Conservation (phyloP, 345 rosid species). For the Kernera saxatilis region DNA sequence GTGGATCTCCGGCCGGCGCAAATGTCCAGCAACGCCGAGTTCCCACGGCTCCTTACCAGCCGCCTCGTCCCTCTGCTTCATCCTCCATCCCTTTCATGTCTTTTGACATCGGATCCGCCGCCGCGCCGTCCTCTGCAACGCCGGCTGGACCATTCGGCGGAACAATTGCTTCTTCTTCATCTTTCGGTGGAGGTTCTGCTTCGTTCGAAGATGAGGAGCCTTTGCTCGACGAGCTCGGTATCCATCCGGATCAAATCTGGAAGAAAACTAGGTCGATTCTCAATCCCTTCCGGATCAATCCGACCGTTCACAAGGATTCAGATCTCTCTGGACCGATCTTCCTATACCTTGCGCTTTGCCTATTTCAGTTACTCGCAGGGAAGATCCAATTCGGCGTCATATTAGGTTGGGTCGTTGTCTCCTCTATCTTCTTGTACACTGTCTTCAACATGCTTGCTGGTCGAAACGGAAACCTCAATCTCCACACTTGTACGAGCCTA, state of each 20-base stretch:
- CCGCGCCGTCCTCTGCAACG: conserved; percentile 43
- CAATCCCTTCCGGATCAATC: conserved; percentile 67
- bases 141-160: conserved; percentile 52
- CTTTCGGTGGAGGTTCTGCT: conserved; percentile 30
- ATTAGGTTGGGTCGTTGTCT: conserved; percentile 87
- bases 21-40: conserved; percentile 65
- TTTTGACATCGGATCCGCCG: conserved; percentile 68
- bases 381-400: conserved; percentile 88
- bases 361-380: conserved; percentile 83
- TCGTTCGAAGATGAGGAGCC: conserved; percentile 91
- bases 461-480: conserved; percentile 70
- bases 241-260: conserved; percentile 97
- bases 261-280: conserved; percentile 77
- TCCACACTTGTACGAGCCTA: conserved; percentile 85
- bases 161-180: conserved; percentile 38
- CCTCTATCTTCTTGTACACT: conserved; percentile 77
- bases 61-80: conserved; percentile 51
- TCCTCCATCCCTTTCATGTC: conserved; percentile 87
- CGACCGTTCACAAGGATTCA: conserved; percentile 59
- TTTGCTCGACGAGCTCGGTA: conserved; percentile 91
- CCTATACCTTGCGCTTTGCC: conserved; percentile 66
- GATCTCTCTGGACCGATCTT: conserved; percentile 88
- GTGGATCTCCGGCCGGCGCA: conserved; percentile 44
- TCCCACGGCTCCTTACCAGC: conserved; percentile 82
- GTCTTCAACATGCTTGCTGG: conserved; percentile 96